Base-by-base conservation (phyloP, 2,329 filamentous ascomycete species). In the Colletotrichum liriopes region DNA sequence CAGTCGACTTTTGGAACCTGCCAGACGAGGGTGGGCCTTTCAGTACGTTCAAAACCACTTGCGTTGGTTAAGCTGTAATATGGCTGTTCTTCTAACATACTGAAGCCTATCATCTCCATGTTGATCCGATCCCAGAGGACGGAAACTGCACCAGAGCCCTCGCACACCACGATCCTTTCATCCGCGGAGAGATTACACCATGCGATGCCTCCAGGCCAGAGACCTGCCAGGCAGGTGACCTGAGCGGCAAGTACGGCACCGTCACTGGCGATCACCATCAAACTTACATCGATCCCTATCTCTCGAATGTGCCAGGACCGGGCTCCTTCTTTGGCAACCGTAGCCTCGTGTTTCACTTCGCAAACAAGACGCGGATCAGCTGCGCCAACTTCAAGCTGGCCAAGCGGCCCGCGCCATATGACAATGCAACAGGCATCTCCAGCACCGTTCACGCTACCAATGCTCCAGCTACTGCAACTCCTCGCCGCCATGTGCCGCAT, bases 211-310 rank as follows among this genome's bases (percentile, higher is more conserved):
- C 79, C 12, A 78, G 83, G 7, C 91, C 91, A 9, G 81, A 88
- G 73, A 91, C 89, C 14, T 96, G 93, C 84, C 90, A 96, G 82
- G 89, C 93, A 12, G 93, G 94, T 75, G 93, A 96, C 79, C 85
- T 95, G 67, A 88, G 89, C 76, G 93, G 93, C 78, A 96, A 96
- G 84, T 84, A 92, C 77, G 93, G 93, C 74, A 85, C 86, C 72
- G 88, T 93, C 77, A 51, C 43, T 54, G 23, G 60, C 4, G 85
- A 86, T 73, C 91, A 87, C 78, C 78, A 79, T 29, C 81, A 79
- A 65, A 83, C 81, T 56, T 93, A 89, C 82, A 78, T 81, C 71
- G 92, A 93, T 77, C 79, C 82, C 35, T 93, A 86, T 77, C 82
- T 87, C n/a, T 89, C 90, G 4, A 87, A 90, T 39, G 77, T 82